Percentiles rank a stretch among this genome's conserved stretches.
Conservation (phyloP, 805 yeast species). For the Saccharomycopsis oosterbeekiorum region DNA sequence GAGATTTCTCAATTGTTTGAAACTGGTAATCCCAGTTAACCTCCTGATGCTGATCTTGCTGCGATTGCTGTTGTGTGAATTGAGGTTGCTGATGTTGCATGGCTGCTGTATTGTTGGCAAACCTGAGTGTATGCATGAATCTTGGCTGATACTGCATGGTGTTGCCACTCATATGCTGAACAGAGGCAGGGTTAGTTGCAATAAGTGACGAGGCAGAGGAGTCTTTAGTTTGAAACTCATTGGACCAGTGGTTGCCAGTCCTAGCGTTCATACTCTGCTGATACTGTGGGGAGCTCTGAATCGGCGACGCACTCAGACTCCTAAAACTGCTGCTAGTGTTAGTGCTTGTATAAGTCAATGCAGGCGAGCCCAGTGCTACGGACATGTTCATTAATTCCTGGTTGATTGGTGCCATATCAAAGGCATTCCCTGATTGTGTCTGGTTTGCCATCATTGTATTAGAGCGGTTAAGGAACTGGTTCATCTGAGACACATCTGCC, state of each 20-base stretch:
- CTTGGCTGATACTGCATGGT: slow-evolving; percentile 13
- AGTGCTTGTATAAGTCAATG: neutral
- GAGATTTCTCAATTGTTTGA: slow-evolving; percentile 26
- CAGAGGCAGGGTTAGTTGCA: slow-evolving; percentile 2
- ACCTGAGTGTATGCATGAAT: slow-evolving; percentile 12
- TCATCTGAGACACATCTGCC: slow-evolving; percentile 26
- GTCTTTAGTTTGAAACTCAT: slow-evolving; percentile 9
- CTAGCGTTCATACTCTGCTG: slow-evolving; percentile 56
- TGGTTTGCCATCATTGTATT: neutral
- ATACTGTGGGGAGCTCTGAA: slow-evolving; percentile 50
- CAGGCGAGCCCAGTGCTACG: neutral
- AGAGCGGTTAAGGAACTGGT: slow-evolving; percentile 22
- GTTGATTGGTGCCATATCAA: slow-evolving; percentile 25
- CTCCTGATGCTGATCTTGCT: slow-evolving; percentile 24
- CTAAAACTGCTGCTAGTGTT: neutral
- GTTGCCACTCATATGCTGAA: neutral
- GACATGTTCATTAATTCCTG: slow-evolving; percentile 21
- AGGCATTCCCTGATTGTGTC: slow-evolving; percentile 14
- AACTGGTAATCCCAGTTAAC: slow-evolving; percentile 38
- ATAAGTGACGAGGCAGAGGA: slow-evolving; percentile 4
- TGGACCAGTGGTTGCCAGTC: slow-evolving; percentile 45
- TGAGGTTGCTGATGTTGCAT: neutral
- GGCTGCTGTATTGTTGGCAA: slow-evolving; percentile 3
- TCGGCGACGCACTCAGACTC: neutral
- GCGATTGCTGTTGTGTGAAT: slow-evolving; percentile 14